Base-by-base conservation (phyloP, 352 stramenopile genomes). In the Phytopythium chamaehyphon region DNA sequence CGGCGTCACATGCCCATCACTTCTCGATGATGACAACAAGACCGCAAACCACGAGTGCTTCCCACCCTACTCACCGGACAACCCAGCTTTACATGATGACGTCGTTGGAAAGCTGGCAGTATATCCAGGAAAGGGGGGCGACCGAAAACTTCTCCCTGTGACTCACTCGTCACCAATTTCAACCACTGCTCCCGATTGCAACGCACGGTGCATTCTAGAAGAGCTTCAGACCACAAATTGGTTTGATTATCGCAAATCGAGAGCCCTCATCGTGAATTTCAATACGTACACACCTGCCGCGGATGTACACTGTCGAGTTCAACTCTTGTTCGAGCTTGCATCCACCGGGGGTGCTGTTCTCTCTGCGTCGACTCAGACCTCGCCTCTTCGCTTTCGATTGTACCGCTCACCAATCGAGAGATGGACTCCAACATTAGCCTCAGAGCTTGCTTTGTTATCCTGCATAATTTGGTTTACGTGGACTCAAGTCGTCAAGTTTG, bases 231-330 rank as follows among this genome's bases (percentile, higher is more conserved):
- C n/a, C n/a, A 28, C 23, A 21, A 35, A 66, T 23, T 91, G 80
- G 80, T 53, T 91, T n/a, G 73, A 87, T 22, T 48, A 52, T 9
- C 71, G 65, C 1, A 75, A 55, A 23, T 37, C 28, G 0, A 61
- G 77, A 9, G 65, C 71, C 26, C 52, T 89, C 14, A 73, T 87
- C 43, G 59, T 75, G 14, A 62, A 74, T 39, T 89, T 86, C 54
- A 91, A 86, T 36, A 36, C 88, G 19, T 88, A 86, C 69, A 88
- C 84, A 18, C 51, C 64, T 9, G 73, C 69, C 3, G 37, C 71
- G 7, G 76, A 77, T 9, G 59, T 77, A 28, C 73, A 86, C 53
- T 75, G 61, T 22, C 58, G 64, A 2, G 65, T 85, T 4, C 64
- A 64, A 10, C 51, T 91, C 1, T 48, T 83, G 11, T 87, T 88